phyloP scores from a whole-genome alignment of 139 green algal species.

The Haematococcus sp. region DNA sequence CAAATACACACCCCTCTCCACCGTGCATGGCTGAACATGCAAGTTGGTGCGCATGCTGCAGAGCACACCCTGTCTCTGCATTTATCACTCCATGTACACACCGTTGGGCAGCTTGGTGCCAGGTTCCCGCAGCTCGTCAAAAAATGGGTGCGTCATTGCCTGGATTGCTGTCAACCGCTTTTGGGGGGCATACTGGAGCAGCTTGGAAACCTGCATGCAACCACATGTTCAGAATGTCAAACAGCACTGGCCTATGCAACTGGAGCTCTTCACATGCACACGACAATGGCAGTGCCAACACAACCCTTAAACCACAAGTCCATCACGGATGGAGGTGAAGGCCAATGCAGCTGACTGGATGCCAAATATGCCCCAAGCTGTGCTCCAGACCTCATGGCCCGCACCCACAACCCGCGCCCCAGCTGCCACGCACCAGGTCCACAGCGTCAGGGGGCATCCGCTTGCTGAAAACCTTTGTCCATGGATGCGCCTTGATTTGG shows the following conservation, averaged over 20 bases:
- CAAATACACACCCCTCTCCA: no score
- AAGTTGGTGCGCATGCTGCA: no score
- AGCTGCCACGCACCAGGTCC: slow-evolving; percentile 68
- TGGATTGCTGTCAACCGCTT: slow-evolving; percentile 64
- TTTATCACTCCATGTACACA: no score
- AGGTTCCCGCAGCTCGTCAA: slow-evolving; percentile 92
- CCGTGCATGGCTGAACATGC: no score
- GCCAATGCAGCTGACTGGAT: no score
- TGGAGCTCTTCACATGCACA: no score
- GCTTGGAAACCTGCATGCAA: slow-evolving; percentile 68
- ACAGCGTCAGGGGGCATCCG: slow-evolving; percentile 87
- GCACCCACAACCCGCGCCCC: neutral
- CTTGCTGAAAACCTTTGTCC: slow-evolving; percentile 96
- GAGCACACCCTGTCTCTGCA: no score
- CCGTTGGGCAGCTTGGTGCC: slow-evolving; percentile 81
- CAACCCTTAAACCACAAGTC: neutral
- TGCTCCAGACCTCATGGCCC: no score
- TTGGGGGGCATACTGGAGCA: slow-evolving; percentile 88
- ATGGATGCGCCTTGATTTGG: slow-evolving; percentile 95
- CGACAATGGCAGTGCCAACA: no score
- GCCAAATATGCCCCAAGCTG: no score
- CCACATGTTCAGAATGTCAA: neutral
- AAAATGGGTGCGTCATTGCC: slow-evolving; percentile 91
- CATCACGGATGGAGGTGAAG: no score
- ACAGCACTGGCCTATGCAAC: no score